Evolutionary conservation across 176 grass and related monocot genomes (phyloP).

Genomic region (Oropetium thomaeum): DNA sequence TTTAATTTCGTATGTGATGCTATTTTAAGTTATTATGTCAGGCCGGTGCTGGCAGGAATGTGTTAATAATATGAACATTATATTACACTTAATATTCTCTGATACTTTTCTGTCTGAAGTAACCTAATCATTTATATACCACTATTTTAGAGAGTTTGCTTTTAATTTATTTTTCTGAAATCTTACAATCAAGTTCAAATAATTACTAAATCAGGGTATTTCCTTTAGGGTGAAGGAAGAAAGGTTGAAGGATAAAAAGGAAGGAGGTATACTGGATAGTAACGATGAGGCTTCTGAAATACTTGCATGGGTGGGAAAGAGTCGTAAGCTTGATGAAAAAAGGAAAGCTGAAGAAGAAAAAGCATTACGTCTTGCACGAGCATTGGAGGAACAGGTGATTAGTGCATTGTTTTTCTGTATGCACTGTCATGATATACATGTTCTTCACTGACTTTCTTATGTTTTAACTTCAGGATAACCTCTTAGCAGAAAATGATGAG

Average conservation of each 20-base stretch:
- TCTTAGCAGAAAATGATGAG: constrained; percentile 67
- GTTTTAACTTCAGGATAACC: constrained; percentile 61
- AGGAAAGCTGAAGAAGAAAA: constrained; percentile 70
- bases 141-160: background rate
- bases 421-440: background rate
- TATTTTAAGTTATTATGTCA: background rate
- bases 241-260: constrained; percentile 65
- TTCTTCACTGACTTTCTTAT: constrained; percentile 22
- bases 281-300: constrained; percentile 60
- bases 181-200: constrained; percentile 24
- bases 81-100: background rate
- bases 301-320: constrained; percentile 82
- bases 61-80: background rate
- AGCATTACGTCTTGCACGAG: constrained; percentile 66
- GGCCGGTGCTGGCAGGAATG: background rate
- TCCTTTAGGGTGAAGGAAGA: constrained; percentile 81
- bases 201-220: constrained; percentile 53
- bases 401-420: constrained; percentile 6
- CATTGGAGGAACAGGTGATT: constrained; percentile 82
- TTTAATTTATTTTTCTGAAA: constrained; percentile 1
- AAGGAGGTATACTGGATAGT: constrained; percentile 65
- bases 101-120: background rate
- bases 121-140: background rate
- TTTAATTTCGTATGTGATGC: background rate
- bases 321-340: constrained; percentile 77